Evolutionary conservation across 139 green algal genomes (phyloP).

Genomic region (Chlorella sp.): DNA sequence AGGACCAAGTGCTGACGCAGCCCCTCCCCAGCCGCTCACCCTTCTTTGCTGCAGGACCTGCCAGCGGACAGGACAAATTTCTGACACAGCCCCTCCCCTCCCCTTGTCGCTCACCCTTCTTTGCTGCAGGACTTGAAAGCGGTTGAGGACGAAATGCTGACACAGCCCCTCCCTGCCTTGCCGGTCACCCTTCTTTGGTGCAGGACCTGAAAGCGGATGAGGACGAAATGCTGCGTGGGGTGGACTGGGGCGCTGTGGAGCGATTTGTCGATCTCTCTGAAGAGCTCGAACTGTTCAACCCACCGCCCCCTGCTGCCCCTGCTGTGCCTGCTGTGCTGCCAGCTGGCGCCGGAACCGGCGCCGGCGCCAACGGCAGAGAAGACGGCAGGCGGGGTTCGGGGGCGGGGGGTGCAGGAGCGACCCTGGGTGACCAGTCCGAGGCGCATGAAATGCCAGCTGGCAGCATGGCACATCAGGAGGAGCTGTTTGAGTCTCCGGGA

Average conservation of each 20-base stretch:
- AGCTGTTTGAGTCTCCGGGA: not conserved
- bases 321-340: too few relatives aligned
- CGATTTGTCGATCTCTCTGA: conserved; percentile 54
- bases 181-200: conserved; percentile 10
- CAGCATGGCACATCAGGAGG: not conserved
- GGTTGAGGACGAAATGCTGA: too few relatives aligned
- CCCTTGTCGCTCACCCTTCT: too few relatives aligned
- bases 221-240: conserved; percentile 74
- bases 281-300: conserved; percentile 31
- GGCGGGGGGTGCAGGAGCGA: not conserved
- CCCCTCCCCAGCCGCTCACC: too few relatives aligned
- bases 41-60: too few relatives aligned
- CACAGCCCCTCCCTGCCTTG: not conserved
- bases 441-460: not conserved
- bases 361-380: not conserved
- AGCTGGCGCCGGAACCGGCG: not conserved
- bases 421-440: not conserved
- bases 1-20: too few relatives aligned
- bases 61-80: too few relatives aligned
- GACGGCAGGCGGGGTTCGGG: not conserved
- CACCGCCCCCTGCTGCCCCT: too few relatives aligned
- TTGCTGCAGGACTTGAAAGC: too few relatives aligned
- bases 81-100: too few relatives aligned
- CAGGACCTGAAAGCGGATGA: conserved; percentile 60
- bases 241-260: conserved; percentile 78